Evolutionary conservation across 2,329 filamentous ascomycete genomes (phyloP), one percentile per base, ranked within the genome.

Genomic region (Reticulascus tulasneorum): DNA sequence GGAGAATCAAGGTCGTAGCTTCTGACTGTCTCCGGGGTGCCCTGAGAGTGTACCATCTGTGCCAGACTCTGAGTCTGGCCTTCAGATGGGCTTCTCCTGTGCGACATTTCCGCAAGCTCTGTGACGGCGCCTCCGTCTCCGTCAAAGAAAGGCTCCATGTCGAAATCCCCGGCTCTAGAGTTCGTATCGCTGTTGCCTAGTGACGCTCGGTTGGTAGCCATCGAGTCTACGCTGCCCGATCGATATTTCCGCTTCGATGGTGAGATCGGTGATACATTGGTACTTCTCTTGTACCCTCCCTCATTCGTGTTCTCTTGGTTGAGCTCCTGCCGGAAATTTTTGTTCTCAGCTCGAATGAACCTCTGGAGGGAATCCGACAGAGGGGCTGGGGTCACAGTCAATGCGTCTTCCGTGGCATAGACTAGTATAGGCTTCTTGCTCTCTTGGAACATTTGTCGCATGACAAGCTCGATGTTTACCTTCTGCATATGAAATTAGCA

Each of bases 301-400:
- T 55, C 47, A 4, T 50, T 45, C 9, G 46, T 44, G 30, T 48
- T 47, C 42, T 69, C 66, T 25, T 62, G 58, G 15, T 55, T 56
- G 7, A 77, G 56, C 45, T 78, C 74, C 32, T 66, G 61, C 13
- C 63, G 62, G 51, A 78, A 78, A 3, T 61, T 59, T 37, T 64
- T 65, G 44, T 77, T 78, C 33, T 78, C 74, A 23, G 61, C 62
- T 24, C 61, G 63, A 6, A 71, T 59, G 48, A 78, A 78, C 21
- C 63, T 60, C 53, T 72, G 55, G 9, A 61, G 44, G 3, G 51
- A 43, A 11, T 58, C 47, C 26, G 71, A 58, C 12, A 77, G 52
- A 9, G 63, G 54, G 4, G 53, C 46, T 9, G 39, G 51, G 4
- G 57, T 49, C 15, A 48, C 44, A 10, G 58, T 45, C 39, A 75